Evolutionary conservation across 2,329 filamentous ascomycete genomes (phyloP).

Genomic region (Cladosporium sphaerospermum): DNA sequence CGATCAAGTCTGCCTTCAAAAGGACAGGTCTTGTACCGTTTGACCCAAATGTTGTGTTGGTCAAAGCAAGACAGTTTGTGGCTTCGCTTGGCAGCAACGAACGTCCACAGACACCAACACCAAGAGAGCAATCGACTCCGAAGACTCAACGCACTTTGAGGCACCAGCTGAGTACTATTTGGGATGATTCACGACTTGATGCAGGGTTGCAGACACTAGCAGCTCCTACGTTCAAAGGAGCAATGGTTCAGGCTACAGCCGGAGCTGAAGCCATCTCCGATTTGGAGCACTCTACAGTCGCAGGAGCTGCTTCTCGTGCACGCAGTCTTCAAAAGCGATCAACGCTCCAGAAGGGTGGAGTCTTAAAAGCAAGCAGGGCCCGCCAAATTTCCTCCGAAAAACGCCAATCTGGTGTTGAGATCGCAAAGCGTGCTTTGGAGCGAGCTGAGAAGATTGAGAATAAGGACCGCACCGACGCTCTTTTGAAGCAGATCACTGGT

Average conservation of each 20-base stretch:
- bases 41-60: neutral
- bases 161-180: neutral
- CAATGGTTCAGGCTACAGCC: neutral
- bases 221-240: neutral
- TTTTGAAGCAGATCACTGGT: neutral
- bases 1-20: conserved; percentile 14
- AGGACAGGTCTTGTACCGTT: conserved; percentile 6
- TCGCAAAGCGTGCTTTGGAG: neutral
- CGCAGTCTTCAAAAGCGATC: neutral
- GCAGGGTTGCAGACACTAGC: neutral
- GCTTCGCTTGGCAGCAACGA: neutral
- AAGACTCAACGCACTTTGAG: neutral
- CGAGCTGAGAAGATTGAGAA: neutral
- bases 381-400: neutral
- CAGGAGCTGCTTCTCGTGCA: neutral
- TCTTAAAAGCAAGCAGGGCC: neutral
- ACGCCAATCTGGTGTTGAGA: neutral
- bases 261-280: neutral
- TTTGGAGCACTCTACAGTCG: neutral
- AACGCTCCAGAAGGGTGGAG: neutral
- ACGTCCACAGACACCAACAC: neutral
- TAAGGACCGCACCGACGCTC: neutral
- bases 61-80: neutral
- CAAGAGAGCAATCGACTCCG: neutral
- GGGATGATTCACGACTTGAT: neutral